Base-by-base conservation (phyloP, 2,329 filamentous ascomycete genomes). In the Claviceps quebecensis region DNA sequence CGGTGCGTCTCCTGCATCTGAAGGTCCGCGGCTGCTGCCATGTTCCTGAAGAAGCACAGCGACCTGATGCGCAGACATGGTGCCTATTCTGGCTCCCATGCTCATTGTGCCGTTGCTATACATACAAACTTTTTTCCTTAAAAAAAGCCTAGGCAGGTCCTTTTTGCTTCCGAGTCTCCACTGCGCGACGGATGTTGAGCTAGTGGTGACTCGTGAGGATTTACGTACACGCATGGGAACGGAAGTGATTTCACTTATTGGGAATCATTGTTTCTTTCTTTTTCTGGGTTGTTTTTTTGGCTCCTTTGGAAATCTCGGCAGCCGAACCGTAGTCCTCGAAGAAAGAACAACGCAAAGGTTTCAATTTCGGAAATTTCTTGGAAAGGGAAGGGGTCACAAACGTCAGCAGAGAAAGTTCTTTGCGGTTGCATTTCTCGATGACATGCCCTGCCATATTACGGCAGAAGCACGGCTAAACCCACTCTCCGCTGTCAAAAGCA, bases 51-150 rank as follows among this genome's bases (percentile, higher is more conserved):
- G 60, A 14, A 74, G 57, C 2, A 58, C 57, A 44, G 63, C 62
- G 29, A 74, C 59, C 19, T 71, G 69, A 40, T 67, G 61, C 4
- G 68, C 60, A 38, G 60, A 66, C 63, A 69, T 65, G 29, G 50
- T 58, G 29, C 34, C 37, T 17, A 38, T 52, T 44, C 51, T 65
- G 37, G 50, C 57, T 22, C 26, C 43, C n/a, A 38, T 52, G 44
- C 51, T 56, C 19, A 38, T 45, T 55, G 51, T 48, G 26, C 17
- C 48, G 48, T 45, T 19, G 40, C 29, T 45, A 22, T 45, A 45
- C 17, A 34, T 45, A 45, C 17, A 34, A 23, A 34, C 48, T 48
- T 45, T 45, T 26, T 26, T 14, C 2, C 9, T 3, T 16, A 5
- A 22, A 7, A 43, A 43, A n/a, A 43, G 29, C 29, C 40, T 19